Evolutionary conservation across 106 monocot species (phyloP).

Genomic region (Allium sativum): DNA sequence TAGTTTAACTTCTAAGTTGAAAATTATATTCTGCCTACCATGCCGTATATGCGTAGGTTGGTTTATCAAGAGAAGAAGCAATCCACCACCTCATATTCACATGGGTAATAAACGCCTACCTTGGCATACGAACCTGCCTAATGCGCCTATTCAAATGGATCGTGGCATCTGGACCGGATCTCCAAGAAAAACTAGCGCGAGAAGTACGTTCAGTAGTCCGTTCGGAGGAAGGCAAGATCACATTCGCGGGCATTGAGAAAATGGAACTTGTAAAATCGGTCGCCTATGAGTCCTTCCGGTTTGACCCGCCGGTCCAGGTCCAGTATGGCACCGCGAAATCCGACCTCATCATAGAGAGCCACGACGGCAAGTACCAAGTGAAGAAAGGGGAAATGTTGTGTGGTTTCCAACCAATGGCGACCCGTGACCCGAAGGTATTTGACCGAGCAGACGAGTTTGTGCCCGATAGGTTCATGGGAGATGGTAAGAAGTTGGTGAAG

Average conservation of each 20-base stretch:
- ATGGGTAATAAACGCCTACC: conserved; percentile 32
- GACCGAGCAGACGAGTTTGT: conserved; percentile 12
- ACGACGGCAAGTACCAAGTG: conserved; percentile 17
- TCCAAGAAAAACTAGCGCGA: conserved; percentile 22
- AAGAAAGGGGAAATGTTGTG: conserved; percentile 38
- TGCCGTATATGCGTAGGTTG: too few species aligned
- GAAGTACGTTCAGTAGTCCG: conserved; percentile 33
- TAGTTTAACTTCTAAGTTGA: too few species aligned
- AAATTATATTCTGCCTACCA: too few species aligned
- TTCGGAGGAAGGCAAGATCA: background rate
- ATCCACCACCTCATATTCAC: conserved; percentile 41
- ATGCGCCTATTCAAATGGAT: conserved; percentile 26
- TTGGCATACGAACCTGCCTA: conserved; percentile 19
- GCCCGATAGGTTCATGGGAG: conserved; percentile 22
- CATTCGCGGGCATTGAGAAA: conserved; percentile 10
- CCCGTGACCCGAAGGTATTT: conserved; percentile 20
- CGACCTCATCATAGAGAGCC: conserved; percentile 25
- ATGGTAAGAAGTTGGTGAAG: conserved; percentile 19
- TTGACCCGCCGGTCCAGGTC: conserved; percentile 25
- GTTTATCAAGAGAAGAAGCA: conserved; percentile 32
- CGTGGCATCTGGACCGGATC: conserved; percentile 8
- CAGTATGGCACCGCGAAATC: conserved; percentile 21
- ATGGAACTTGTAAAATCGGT: conserved; percentile 32
- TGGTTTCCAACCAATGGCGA: conserved; percentile 31
- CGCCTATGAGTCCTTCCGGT: conserved; percentile 26